Base-by-base conservation (phyloP, 2,329 filamentous ascomycete genomes). In the Alternaria alternata region DNA sequence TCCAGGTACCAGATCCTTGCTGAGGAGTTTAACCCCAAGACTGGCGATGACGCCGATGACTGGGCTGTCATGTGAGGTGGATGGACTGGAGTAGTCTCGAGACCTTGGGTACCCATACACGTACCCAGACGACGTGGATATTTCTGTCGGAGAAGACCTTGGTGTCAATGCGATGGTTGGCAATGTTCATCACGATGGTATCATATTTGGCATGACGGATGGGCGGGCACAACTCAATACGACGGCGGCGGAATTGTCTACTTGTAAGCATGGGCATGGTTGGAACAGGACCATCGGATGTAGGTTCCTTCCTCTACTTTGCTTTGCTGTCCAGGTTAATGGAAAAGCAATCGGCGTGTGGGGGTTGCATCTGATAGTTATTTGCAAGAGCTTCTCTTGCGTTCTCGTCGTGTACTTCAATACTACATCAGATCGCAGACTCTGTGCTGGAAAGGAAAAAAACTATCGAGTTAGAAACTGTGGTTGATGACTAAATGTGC, bases 1-100 rank as follows among this genome's bases (percentile, higher is more conserved):
- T 75, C 74, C 8, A 68, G 72, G 24, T 78, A 70, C 63, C 67
- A 70, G 39, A 68, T 74, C 20, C 69, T 78, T 9, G 69, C 72
- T 18, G 68, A 71, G 51, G 66, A 66, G n/a, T 67, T 67, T 56
- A 63, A 67, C 11, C 59, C 67, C 20, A 66, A 62, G 42, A 64
- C 61, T 61, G 75, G 80, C 62, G 74, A 76, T 18, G 64, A 74
- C 43, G 77, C 80, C 63, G 78, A 80, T 64, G 78, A 80, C 67
- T 81, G 79, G 79, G 71, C 76, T 16, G 78, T 80, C 41, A 73
- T 78, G 55, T 80, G 66, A 73, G 51, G 42, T 6, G 11, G 1
- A 16, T 11, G 20, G 38, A 26, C 28, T 8, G 32, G 1, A 36
- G 32, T 36, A 16, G 46, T 51, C 41, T 41, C 26, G 9, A 36